Conservation (phyloP, 495 filamentous ascomycete species). For the Podospora pseudopauciseta region DNA sequence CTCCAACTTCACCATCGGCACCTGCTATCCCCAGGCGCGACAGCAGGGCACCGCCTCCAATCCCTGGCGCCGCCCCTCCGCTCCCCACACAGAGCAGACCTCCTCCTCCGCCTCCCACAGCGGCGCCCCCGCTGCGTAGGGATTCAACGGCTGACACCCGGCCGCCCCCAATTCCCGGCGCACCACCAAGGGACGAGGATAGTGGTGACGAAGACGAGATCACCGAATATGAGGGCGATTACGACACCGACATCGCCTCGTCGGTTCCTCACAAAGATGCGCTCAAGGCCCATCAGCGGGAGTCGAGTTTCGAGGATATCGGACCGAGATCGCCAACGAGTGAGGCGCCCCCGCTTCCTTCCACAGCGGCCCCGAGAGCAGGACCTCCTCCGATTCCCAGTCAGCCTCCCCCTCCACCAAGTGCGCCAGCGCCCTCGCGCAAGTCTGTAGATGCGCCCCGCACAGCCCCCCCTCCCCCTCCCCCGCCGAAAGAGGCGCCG, state of each 20-base stretch:
- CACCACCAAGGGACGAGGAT: constrained; percentile 36
- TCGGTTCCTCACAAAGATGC: constrained; percentile 88
- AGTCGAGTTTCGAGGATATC: constrained; percentile 63
- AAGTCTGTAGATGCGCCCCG: constrained; percentile 54
- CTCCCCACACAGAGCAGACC: constrained; percentile 58
- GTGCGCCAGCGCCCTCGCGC: constrained; percentile 16
- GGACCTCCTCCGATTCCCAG: constrained; percentile 57
- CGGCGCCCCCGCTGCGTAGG: constrained; percentile 48
- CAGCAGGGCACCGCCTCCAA: constrained; percentile 49
- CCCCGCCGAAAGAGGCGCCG: constrained; percentile 45
- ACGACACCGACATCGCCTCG: constrained; percentile 95
- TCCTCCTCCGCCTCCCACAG: constrained; percentile 76
- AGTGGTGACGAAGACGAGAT: constrained; percentile 70
- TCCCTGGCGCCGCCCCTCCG: constrained; percentile 48
- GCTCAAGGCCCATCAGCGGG: constrained; percentile 73
- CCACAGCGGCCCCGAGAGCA: constrained; percentile 42
- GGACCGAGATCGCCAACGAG: constrained; percentile 45
- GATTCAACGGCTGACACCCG: constrained; percentile 56
- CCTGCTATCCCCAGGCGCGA: constrained; percentile 45
- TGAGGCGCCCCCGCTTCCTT: constrained; percentile 44
- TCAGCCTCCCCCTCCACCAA: constrained; percentile 52
- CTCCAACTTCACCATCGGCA: constrained; percentile 44
- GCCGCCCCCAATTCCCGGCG: constrained; percentile 20
- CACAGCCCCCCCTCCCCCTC: constrained; percentile 62
- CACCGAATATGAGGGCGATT: constrained; percentile 96